These are phyloP conservation scores for Cadophora gregata DNA, from an alignment of 2,329 filamentous ascomycete species.

Conservation along the genomic window DNA sequence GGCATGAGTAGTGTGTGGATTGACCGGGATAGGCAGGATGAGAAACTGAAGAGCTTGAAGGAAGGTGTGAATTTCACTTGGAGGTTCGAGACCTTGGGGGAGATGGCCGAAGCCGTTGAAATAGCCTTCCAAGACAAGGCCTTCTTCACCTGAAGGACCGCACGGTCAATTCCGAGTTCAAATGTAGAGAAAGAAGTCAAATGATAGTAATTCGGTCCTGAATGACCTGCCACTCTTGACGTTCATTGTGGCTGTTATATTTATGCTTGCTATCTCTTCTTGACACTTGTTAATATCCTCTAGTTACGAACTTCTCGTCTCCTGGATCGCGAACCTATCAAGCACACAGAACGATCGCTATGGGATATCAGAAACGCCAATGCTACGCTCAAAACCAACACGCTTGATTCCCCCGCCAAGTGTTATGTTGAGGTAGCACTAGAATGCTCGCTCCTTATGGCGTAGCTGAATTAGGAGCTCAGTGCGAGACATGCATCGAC, in stretches of 20 bases:
- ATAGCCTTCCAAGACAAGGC: constrained; percentile 22
- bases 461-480: constrained; percentile 35
- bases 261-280: constrained; percentile 14
- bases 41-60: constrained; percentile 46
- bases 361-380: constrained; percentile 32
- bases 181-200: neutral
- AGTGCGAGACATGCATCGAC: constrained; percentile 85
- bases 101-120: constrained; percentile 32
- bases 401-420: constrained; percentile 19
- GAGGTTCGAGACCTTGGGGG: constrained; percentile 59
- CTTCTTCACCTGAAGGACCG: neutral
- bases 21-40: constrained; percentile 48
- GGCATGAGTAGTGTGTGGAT: constrained; percentile 65
- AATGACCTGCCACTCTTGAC: neutral
- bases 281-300: constrained; percentile 2
- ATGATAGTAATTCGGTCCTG: neutral
- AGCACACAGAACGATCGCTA: constrained; percentile 10
- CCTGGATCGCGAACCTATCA: neutral
- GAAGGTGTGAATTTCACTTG: constrained; percentile 56
- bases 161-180: neutral
- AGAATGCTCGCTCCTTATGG: constrained; percentile 17
- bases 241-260: constrained; percentile 13
- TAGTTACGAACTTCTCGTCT: neutral
- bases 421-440: neutral
- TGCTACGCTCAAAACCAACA: constrained; percentile 36